Conservation (phyloP, 1,139 yeast genomes). For the Nakaseomyces bracarensis region DNA sequence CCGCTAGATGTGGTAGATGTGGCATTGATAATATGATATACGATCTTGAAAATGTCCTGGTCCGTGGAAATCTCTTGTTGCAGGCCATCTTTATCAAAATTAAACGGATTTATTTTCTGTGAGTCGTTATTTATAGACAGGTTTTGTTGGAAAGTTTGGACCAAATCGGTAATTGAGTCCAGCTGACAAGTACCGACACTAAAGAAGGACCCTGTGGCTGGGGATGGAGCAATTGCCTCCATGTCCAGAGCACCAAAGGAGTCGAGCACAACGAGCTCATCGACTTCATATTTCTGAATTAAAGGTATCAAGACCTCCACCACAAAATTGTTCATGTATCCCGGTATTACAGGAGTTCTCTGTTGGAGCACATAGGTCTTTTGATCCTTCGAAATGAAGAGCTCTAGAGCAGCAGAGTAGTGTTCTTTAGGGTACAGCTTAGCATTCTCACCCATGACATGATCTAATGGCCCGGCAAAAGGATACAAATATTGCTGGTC, state of each 20-base stretch:
- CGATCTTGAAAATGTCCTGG: constrained; percentile 26
- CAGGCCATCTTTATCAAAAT: constrained; percentile 22
- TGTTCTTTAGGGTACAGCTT: constrained; percentile 8
- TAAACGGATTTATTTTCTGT: constrained; percentile 17
- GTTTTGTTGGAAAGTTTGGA: constrained; percentile 18
- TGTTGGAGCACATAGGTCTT: constrained; percentile 62
- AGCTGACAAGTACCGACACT: constrained; percentile 21
- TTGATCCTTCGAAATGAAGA: constrained; percentile 37
- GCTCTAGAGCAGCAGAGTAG: constrained; percentile 54
- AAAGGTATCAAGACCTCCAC: constrained; percentile 47
- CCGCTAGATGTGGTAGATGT: constrained; percentile 6
- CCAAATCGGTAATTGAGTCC: constrained; percentile 20
- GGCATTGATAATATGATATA: constrained; percentile 24
- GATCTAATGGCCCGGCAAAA: constrained; percentile 73
- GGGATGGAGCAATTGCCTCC: constrained; percentile 10
- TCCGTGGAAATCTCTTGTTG: constrained; percentile 26
- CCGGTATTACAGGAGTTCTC: constrained; percentile 75
- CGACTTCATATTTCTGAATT: constrained; percentile 36
- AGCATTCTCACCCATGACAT: constrained; percentile 18
- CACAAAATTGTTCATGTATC: constrained; percentile 46
- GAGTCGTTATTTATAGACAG: constrained; percentile 18
- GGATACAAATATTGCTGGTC: constrained; percentile 65
- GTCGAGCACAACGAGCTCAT: constrained; percentile 51
- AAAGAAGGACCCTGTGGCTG: constrained; percentile 9
- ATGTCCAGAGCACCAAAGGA: constrained; percentile 58